Evolutionary conservation across 2,329 filamentous ascomycete genomes (phyloP).

Genomic region (Fusarium sublunatum): DNA sequence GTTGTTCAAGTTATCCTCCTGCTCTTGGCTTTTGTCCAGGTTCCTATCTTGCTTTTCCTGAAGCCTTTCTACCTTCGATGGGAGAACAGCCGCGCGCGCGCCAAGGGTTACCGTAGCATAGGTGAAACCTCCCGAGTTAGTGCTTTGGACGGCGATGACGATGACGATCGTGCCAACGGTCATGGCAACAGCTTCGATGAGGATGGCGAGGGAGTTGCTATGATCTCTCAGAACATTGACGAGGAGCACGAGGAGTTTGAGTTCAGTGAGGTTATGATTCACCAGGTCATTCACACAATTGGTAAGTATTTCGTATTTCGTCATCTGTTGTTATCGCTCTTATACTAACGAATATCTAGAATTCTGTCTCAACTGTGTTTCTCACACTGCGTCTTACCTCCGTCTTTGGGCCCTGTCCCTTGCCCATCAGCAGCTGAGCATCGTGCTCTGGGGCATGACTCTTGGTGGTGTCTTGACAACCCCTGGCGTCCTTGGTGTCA

Average conservation of each 20-base stretch:
- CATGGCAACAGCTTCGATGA: slow-evolving; percentile 70
- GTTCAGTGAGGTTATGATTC: slow-evolving; percentile 97
- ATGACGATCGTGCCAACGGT: slow-evolving; percentile 64
- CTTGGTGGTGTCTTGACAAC: slow-evolving; percentile 78
- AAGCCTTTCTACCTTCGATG: slow-evolving; percentile 96
- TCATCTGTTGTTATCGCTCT: neutral
- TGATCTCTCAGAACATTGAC: slow-evolving; percentile 87
- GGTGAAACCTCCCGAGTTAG: slow-evolving; percentile 89
- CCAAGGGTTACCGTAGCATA: slow-evolving; percentile 90
- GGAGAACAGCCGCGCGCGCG: slow-evolving; percentile 91
- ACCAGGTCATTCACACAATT: slow-evolving; percentile 98
- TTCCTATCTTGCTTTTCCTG: slow-evolving; percentile 90
- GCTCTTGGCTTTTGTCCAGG: slow-evolving; percentile 84
- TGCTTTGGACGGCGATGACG: slow-evolving; percentile 89
- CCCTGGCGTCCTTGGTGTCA: slow-evolving; percentile 74
- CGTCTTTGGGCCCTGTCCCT: slow-evolving; percentile 98
- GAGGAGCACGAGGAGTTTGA: slow-evolving; percentile 97
- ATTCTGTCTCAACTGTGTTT: slow-evolving; percentile 99
- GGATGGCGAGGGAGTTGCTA: slow-evolving; percentile 83
- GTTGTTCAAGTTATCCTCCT: slow-evolving; percentile 81
- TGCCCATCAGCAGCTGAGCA: slow-evolving; percentile 96
- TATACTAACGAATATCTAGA: slow-evolving; percentile 64
- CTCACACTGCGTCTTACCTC: slow-evolving; percentile 97
- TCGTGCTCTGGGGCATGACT: slow-evolving; percentile 97
- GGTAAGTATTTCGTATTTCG: slow-evolving; percentile 66